These are phyloP conservation scores for Phlegmacium glaucopus DNA, from an alignment of 768 basidiomycete species.

Conservation along the genomic window DNA sequence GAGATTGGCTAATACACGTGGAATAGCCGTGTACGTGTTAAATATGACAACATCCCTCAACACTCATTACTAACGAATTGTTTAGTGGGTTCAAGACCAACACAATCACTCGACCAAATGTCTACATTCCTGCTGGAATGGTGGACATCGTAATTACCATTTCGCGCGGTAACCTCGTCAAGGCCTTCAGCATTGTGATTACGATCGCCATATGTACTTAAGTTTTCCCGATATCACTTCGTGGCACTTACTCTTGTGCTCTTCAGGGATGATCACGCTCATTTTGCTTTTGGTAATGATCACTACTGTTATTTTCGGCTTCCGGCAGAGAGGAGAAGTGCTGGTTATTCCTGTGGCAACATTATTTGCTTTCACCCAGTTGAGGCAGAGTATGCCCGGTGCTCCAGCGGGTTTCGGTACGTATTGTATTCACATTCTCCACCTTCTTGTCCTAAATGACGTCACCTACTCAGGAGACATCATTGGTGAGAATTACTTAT, in stretches of 20 bases:
- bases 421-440: neutral
- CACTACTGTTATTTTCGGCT: slow-evolving; percentile 24
- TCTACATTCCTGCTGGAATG: slow-evolving; percentile 14
- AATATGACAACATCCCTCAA: no score
- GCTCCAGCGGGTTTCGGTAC: slow-evolving; percentile 21
- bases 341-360: slow-evolving; percentile 26
- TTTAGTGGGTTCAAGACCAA: slow-evolving; percentile 19
- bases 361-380: slow-evolving; percentile 22
- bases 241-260: neutral
- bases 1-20: no score
- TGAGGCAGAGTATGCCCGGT: slow-evolving; percentile 22
- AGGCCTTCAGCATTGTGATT: slow-evolving; percentile 18
- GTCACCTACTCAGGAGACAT: slow-evolving; percentile 11
- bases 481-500: slow-evolving; percentile 7
- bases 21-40: no score
- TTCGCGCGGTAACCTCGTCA: slow-evolving; percentile 17
- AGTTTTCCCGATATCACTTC: neutral
- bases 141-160: slow-evolving; percentile 17
- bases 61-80: neutral
- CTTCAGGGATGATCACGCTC: slow-evolving; percentile 20
- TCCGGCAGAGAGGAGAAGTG: slow-evolving; percentile 19
- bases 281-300: slow-evolving; percentile 23
- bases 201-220: slow-evolving; percentile 19
- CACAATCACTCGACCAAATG: slow-evolving; percentile 10
- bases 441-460: neutral